Evolutionary conservation across 106 monocot species (phyloP).

Genomic region (Apostasia shenzhenica): DNA sequence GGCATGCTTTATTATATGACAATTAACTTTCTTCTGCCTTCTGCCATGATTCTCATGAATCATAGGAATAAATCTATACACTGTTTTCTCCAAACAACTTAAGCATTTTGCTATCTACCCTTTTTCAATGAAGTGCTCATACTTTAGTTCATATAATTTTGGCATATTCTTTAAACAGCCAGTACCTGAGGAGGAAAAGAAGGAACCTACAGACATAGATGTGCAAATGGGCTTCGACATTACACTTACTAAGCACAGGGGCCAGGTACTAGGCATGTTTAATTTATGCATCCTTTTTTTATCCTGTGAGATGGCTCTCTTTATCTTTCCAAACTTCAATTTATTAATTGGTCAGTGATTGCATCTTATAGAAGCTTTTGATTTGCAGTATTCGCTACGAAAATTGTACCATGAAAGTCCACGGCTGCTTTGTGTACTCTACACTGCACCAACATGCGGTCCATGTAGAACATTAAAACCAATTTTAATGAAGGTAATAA

Average conservation of each 20-base stretch:
- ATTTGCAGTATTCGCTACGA: slow-evolving; percentile 86
- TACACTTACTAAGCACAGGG: slow-evolving; percentile 83
- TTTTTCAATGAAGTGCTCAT: too few relatives aligned
- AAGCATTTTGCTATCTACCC: too few relatives aligned
- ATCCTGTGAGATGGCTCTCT: not conserved
- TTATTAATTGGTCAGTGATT: not conserved
- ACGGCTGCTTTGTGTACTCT: slow-evolving; percentile 81
- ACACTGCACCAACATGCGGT: slow-evolving; percentile 95
- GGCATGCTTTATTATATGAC: too few relatives aligned
- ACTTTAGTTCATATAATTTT: not conserved
- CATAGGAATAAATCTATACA: too few relatives aligned
- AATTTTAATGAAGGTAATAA: slow-evolving; percentile 78
- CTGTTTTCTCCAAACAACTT: too few relatives aligned
- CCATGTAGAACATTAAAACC: slow-evolving; percentile 96
- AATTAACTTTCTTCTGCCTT: too few relatives aligned
- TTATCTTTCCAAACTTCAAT: not conserved
- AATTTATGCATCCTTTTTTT: not conserved
- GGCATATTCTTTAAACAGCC: slow-evolving; percentile 36
- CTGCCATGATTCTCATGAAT: too few relatives aligned
- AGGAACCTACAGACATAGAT: slow-evolving; percentile 77
- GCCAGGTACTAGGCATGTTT: slow-evolving; percentile 48
- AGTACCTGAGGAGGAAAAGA: slow-evolving; percentile 66
- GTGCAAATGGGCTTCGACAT: slow-evolving; percentile 83
- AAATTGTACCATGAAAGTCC: slow-evolving; percentile 99
- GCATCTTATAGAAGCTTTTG: not conserved